Base-by-base conservation (phyloP, 208 protist species). In the Trypanosomatidae sp. region DNA sequence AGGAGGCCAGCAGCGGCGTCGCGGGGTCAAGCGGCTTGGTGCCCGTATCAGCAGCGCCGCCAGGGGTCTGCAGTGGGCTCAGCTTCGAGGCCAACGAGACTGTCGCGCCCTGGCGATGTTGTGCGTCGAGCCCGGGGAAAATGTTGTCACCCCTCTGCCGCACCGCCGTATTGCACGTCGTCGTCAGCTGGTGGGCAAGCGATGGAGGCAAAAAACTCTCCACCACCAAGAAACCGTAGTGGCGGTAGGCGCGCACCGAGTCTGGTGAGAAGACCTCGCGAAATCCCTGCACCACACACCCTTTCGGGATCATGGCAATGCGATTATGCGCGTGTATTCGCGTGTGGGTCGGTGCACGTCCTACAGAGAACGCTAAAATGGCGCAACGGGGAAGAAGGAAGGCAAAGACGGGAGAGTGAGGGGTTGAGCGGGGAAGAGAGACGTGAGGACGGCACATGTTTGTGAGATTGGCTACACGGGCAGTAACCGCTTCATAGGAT, bases 91-190 rank as follows among this genome's bases (percentile, higher is more conserved):
- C 59, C 33, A 91, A 77, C 0, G 77, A 59, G 0, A 81, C 41
- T 28, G 69, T 82, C 15, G 81, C 81, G 50, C 76, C 78, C 66
- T 82, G 67, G n/a, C 69, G 76, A 33, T 80, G 76, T 25, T 90
- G 76, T 7, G 82, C 76, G 72, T 95, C 90, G 33, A 91, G 76
- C 28, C 74, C 90, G 8, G 90, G 90, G 60, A 93, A 92, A 28
- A 90, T 64, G 53, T 80, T 64, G 0, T 67, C 44, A 44, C 90
- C 90, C 22, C 90, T 77, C 7, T 65, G 30, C 19, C 66, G 47
- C 5, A 72, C 88, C 17, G 80, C 77, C 0, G 60, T 59, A 49
- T 76, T 78, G 62, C 81, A 87, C 4, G 80, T 80, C 22, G 60
- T 3, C 10, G 86, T 74, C 36, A 95, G 85, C 41, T 41, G 43